Percentiles rank a stretch among this genome's conserved stretches.
Evolutionary conservation across 2,329 filamentous ascomycete species (phyloP).

Genomic region (Alternaria sp.): DNA sequence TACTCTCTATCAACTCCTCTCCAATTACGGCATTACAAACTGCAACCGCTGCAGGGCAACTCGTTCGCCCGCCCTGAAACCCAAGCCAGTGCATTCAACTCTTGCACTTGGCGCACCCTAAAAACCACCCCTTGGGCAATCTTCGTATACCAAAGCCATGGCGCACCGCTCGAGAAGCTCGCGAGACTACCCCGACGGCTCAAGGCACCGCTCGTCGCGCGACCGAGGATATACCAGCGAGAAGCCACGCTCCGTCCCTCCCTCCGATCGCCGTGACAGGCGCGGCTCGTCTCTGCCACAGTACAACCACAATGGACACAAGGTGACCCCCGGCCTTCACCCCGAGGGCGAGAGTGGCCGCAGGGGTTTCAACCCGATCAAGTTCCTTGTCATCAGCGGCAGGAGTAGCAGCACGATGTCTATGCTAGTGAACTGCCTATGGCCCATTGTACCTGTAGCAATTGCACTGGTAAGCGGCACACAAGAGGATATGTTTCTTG

Average conservation of each 20-base stretch:
- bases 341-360: slow-evolving; percentile 72
- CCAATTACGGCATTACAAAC: slow-evolving; percentile 1
- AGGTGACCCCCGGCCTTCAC: slow-evolving; percentile 52
- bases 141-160: slow-evolving; percentile 17
- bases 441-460: slow-evolving; percentile 76
- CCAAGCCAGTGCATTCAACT: slow-evolving; percentile 5
- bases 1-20: not conserved
- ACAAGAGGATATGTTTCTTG: not conserved
- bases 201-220: slow-evolving; percentile 18
- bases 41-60: slow-evolving; percentile 15
- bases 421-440: slow-evolving; percentile 71
- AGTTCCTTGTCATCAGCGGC: slow-evolving; percentile 70
- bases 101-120: slow-evolving; percentile 8
- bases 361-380: slow-evolving; percentile 66
- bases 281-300: slow-evolving; percentile 35
- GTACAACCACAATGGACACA: slow-evolving; percentile 55
- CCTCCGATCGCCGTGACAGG: slow-evolving; percentile 11
- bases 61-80: slow-evolving; percentile 24
- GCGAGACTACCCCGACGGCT: slow-evolving; percentile 19
- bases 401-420: slow-evolving; percentile 69
- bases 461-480: slow-evolving; percentile 63
- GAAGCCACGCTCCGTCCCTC: slow-evolving; percentile 26
- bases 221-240: slow-evolving; percentile 33
- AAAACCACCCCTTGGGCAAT: not conserved
- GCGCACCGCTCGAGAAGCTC: slow-evolving; percentile 24